These are phyloP conservation scores for Bruguiera hainesii DNA, from an alignment of 441 rosid genomes.

Conservation along the genomic window DNA sequence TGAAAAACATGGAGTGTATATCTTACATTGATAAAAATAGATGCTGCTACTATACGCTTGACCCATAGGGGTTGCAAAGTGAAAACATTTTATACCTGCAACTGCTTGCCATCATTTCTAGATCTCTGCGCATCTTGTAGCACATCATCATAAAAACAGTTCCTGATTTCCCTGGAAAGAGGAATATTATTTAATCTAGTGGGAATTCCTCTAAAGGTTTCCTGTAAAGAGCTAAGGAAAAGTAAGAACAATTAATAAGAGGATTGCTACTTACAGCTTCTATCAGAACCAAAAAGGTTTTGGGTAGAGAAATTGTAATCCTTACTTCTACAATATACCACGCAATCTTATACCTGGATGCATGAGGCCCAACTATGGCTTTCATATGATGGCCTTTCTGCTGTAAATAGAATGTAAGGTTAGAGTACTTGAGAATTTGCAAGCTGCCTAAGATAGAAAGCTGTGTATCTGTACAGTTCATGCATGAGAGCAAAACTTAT, in stretches of 20 bases:
- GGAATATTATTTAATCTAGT: slow-evolving; percentile 87
- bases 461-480: neutral
- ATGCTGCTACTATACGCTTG: neutral
- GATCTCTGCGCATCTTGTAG: slow-evolving; percentile 70
- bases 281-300: slow-evolving; percentile 7
- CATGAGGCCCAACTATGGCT: slow-evolving; percentile 36
- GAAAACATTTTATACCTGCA: slow-evolving; percentile 47
- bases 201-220: slow-evolving; percentile 88
- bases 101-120: slow-evolving; percentile 63
- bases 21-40: too few species aligned
- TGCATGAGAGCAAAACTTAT: neutral
- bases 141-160: slow-evolving; percentile 84
- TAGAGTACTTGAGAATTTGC: slow-evolving; percentile 12
- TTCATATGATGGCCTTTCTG: slow-evolving; percentile 32
- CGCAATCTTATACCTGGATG: slow-evolving; percentile 37
- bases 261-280: slow-evolving; percentile 12
- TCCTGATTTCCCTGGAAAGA: slow-evolving; percentile 88
- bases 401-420: slow-evolving; percentile 15
- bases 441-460: neutral
- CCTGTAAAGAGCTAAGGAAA: slow-evolving; percentile 48
- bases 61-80: too few species aligned
- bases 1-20: too few species aligned
- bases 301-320: neutral
- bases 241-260: slow-evolving; percentile 25
- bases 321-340: neutral